Evolutionary conservation across 352 stramenopile genomes (phyloP).

Genomic region (Saprolegnia parasitica): DNA sequence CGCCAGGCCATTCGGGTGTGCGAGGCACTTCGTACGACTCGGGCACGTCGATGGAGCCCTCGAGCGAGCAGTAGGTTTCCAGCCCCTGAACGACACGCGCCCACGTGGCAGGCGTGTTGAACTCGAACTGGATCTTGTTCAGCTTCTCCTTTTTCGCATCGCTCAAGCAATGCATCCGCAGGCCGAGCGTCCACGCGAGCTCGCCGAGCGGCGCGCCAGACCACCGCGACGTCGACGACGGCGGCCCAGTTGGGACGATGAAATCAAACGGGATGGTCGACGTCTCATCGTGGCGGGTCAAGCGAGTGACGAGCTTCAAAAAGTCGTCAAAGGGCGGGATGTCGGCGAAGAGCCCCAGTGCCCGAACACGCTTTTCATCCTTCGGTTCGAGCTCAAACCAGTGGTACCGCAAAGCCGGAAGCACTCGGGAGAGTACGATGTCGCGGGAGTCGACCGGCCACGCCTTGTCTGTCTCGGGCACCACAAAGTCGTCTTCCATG

Average conservation of each 20-base stretch:
- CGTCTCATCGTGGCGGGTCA: not conserved
- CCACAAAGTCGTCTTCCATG: no score
- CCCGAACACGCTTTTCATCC: no score
- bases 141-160: not conserved
- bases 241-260: not conserved
- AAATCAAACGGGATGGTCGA: not conserved
- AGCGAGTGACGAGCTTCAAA: not conserved
- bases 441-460: no score
- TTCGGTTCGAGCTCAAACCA: no score
- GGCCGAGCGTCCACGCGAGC: not conserved
- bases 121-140: not conserved
- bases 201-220: not conserved
- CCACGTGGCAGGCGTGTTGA: not conserved
- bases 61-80: not conserved
- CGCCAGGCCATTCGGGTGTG: not conserved
- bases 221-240: not conserved
- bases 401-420: no score
- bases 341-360: not conserved
- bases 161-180: not conserved
- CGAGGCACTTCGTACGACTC: not conserved
- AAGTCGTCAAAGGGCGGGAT: not conserved
- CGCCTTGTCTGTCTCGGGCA: no score
- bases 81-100: not conserved
- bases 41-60: not conserved
- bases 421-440: no score